Evolutionary conservation across 73 alveolate genomes (phyloP), one percentile per base, ranked within the genome.

Genomic region (Paramecium sexaurelia): DNA sequence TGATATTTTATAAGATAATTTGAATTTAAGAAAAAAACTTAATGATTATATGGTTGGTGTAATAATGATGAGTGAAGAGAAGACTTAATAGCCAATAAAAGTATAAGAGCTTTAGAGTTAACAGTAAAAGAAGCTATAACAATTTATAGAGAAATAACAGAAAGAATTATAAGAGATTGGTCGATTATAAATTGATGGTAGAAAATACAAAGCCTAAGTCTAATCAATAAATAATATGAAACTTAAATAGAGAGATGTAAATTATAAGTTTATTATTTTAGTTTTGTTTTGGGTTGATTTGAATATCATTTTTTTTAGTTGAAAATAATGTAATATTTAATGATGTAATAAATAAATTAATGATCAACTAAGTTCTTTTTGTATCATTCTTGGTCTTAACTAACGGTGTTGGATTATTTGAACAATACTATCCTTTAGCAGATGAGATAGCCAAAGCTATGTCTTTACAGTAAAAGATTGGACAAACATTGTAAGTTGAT

Each of bases 401-500:
- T 13, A 66, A 66, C 7, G 37, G 47, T 22, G 83, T 66, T 5
- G 83, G 83, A 66, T 66, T 66, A 29, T 66, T 29, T 66, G 83
- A 66, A 36, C 29, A 86, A 40, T 40, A 86, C 27, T 86, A 86
- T 37, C 61, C 67, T 32, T 61, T 61, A 33, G 93, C 93, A 13
- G 51, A 29, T 29, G 41, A 27, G 33, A 86, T 86, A 11, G 93
- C 71, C 11, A 26, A 71, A 6, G 11, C 73, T 32, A 86, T 86
- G 93, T 24, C 93, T 24, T 61, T 86, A 22, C 20, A 86, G 22
- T 20, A 86, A 33, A 86, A 86, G 22, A 61, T 86, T 11, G 93
- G 93, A 10, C 71, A 86, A 51, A 86, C 85, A 57, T 39, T 75
- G 9, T 75, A 86, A 61, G 36, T 75, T 6, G 93, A 86, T 61